Conservation (phyloP, 805 yeast genomes). For the Kluyveromyces wickerhamii region DNA sequence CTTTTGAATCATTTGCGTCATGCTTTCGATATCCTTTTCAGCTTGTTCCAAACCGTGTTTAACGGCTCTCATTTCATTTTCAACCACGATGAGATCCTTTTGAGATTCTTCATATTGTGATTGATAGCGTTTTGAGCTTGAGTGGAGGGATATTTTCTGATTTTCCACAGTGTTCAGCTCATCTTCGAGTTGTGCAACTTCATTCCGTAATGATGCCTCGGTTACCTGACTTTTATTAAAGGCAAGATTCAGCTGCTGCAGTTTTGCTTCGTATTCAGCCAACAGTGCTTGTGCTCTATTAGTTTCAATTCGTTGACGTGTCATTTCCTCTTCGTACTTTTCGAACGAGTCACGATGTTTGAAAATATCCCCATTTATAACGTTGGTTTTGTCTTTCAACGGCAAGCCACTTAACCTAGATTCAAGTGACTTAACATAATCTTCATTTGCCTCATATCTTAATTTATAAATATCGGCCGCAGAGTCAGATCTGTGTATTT, state of each 20-base stretch:
- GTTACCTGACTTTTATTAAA: conserved; percentile 34
- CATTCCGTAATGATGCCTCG: conserved; percentile 32
- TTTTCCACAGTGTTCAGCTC: conserved; percentile 47
- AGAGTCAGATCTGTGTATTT: conserved; percentile 21
- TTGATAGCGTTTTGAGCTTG: conserved; percentile 54
- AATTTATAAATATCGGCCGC: conserved; percentile 35
- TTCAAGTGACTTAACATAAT: conserved; percentile 36
- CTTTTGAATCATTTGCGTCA: conserved; percentile 47
- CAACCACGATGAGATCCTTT: conserved; percentile 69
- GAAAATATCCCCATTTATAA: conserved; percentile 21
- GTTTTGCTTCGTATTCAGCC: conserved; percentile 40
- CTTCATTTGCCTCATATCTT: conserved; percentile 41
- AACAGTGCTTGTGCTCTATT: conserved; percentile 43
- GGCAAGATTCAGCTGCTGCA: conserved; percentile 37
- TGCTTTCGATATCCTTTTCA: conserved; percentile 44
- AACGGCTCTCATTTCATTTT: conserved; percentile 53
- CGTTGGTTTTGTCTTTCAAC: conserved; percentile 23
- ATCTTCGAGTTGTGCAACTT: conserved; percentile 40
- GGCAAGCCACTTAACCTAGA: conserved; percentile 24
- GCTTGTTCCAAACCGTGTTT: conserved; percentile 38
- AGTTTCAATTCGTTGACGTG: conserved; percentile 25
- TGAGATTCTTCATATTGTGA: conserved; percentile 67
- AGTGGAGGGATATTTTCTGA: conserved; percentile 49
- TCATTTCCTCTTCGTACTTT: conserved; percentile 28
- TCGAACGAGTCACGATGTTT: conserved; percentile 22